phyloP scores from a whole-genome alignment of 2,329 filamentous ascomycete species.

The Pseudogymnoascus sp. region DNA sequence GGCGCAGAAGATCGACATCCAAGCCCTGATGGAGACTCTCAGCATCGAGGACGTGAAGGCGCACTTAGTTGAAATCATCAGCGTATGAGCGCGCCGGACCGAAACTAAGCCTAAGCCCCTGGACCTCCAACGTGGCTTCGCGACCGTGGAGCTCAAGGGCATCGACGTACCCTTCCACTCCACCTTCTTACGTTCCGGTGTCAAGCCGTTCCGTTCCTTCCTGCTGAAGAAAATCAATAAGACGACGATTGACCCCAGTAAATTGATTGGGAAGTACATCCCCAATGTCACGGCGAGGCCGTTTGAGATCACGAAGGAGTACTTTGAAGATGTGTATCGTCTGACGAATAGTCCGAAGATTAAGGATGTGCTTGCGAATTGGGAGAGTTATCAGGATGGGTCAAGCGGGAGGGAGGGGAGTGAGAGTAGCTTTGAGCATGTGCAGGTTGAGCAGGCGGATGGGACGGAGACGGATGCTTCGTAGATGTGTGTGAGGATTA shows the following conservation, averaged over 20 bases:
- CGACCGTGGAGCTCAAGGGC: constrained; percentile 83
- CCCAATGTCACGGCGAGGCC: constrained; percentile 96
- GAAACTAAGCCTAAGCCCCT: constrained; percentile 82
- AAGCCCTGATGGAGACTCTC: constrained; percentile 79
- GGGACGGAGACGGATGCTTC: background rate
- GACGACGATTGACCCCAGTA: constrained; percentile 94
- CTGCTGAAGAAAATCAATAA: constrained; percentile 99
- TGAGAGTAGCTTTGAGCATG: constrained; percentile 7
- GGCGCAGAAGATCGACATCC: constrained; percentile 94
- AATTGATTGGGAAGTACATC: constrained; percentile 97
- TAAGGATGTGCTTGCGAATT: constrained; percentile 30
- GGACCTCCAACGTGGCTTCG: constrained; percentile 88
- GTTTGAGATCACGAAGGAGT: constrained; percentile 94
- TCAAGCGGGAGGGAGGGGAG: background rate
- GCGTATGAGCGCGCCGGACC: constrained; percentile 78
- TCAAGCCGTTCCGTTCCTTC: constrained; percentile 98
- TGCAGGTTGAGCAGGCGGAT: background rate
- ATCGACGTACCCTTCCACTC: constrained; percentile 99
- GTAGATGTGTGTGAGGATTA: background rate
- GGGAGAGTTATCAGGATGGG: constrained; percentile 31
- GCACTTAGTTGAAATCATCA: constrained; percentile 85
- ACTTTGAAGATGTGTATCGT: constrained; percentile 97
- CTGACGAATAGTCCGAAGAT: constrained; percentile 62
- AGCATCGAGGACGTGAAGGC: constrained; percentile 86
- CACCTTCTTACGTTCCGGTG: constrained; percentile 93